Conservation (phyloP, 164 flowering plant species). For the Pachysandra terminalis region DNA sequence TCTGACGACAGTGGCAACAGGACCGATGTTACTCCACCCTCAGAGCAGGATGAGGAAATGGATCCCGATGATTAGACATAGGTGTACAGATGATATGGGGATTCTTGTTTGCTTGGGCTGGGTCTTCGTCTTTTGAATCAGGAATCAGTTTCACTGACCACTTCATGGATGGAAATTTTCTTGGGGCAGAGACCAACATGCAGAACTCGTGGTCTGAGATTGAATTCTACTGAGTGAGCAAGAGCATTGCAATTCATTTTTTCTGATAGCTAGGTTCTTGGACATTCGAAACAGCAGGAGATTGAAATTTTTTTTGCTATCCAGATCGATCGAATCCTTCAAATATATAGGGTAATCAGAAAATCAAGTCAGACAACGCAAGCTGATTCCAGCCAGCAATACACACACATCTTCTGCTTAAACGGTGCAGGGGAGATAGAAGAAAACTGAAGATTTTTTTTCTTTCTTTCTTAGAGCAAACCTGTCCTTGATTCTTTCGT, state of each 20-base stretch:
- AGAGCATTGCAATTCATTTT: conserved; percentile 2
- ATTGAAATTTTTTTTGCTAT: background rate
- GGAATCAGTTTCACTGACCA: conserved; percentile 12
- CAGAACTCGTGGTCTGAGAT: background rate
- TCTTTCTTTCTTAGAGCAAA: background rate
- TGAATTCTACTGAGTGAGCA: conserved; percentile 3
- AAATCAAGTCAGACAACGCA: background rate
- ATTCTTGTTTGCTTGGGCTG: conserved; percentile 11
- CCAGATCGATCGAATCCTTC: background rate
- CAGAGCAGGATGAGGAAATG: conserved; percentile 82
- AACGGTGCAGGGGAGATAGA: background rate
- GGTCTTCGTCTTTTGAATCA: background rate
- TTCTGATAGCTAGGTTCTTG: background rate
- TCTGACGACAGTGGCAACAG: conserved; percentile 26
- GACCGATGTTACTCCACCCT: conserved; percentile 17
- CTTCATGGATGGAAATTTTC: conserved; percentile 2
- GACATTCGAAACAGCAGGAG: background rate
- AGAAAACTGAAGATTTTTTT: background rate
- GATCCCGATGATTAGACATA: conserved; percentile 66
- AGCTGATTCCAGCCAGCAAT: background rate
- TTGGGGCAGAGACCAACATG: background rate
- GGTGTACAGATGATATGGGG: background rate
- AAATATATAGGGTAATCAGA: background rate
- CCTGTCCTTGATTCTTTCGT: background rate
- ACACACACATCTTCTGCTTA: background rate